phyloP scores from a whole-genome alignment of 805 yeast species.

The Candida loeiensis region DNA sequence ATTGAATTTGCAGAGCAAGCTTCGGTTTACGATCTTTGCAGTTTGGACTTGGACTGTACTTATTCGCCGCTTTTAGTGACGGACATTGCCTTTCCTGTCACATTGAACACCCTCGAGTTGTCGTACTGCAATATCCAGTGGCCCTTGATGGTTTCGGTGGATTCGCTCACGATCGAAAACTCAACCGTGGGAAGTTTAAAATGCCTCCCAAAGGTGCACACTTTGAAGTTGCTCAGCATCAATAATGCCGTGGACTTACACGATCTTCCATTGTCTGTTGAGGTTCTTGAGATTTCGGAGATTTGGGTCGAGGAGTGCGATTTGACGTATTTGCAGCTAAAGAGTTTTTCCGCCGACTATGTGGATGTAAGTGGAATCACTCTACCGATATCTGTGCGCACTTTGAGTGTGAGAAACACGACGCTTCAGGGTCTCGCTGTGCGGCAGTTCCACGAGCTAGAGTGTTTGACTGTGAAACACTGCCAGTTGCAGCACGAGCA shows the following conservation, averaged over 20 bases:
- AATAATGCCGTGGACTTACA: not conserved
- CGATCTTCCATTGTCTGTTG: not conserved
- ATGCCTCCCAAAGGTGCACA: not conserved
- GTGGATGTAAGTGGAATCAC: not conserved
- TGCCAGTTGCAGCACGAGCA: slow-evolving; percentile 2
- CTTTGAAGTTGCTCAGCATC: not conserved
- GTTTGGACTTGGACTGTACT: not conserved
- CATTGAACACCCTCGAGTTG: not conserved
- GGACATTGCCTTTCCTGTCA: not conserved
- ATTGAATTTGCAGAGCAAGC: not conserved
- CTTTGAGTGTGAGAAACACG: not conserved
- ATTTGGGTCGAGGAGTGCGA: not conserved
- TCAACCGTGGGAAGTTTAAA: not conserved
- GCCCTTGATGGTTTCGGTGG: slow-evolving; percentile 1
- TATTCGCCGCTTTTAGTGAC: not conserved
- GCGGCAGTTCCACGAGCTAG: not conserved
- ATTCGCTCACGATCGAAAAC: not conserved
- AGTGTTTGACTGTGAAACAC: not conserved
- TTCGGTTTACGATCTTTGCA: not conserved
- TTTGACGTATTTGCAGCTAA: not conserved
- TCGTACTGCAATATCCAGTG: not conserved
- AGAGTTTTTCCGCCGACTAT: not conserved
- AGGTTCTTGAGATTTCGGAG: not conserved
- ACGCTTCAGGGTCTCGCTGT: not conserved
- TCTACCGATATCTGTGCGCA: not conserved